Evolutionary conservation across 768 basidiomycete species (phyloP).

Genomic region (Tricholoma flavovirens): DNA sequence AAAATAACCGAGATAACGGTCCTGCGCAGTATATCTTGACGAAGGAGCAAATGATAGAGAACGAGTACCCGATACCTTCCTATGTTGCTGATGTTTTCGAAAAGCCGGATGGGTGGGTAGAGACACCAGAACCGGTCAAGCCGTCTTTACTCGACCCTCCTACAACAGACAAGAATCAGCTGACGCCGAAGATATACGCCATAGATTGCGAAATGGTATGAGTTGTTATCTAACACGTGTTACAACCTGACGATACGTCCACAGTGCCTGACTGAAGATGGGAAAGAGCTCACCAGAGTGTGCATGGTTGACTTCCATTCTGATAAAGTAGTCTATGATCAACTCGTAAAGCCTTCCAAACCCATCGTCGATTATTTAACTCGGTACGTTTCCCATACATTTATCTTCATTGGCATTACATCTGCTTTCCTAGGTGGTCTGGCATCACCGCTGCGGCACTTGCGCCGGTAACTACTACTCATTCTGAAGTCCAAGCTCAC

Average conservation of each 20-base stretch:
- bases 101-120: conserved; percentile 69
- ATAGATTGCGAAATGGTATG: conserved; percentile 97
- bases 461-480: conserved; percentile 64
- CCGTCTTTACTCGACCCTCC: conserved; percentile 22
- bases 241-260: neutral
- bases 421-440: conserved; percentile 59
- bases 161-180: conserved; percentile 20
- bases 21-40: conserved; percentile 71
- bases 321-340: conserved; percentile 75
- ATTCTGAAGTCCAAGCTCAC: conserved; percentile 70
- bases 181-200: conserved; percentile 59
- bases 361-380: conserved; percentile 92
- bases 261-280: conserved; percentile 85
- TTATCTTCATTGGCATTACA: neutral
- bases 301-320: conserved; percentile 77
- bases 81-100: conserved; percentile 73
- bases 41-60: conserved; percentile 85
- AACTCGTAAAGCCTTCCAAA: conserved; percentile 81
- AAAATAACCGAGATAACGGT: conserved; percentile 54
- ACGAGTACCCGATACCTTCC: conserved; percentile 86
- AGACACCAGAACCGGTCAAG: conserved; percentile 55
- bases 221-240: neutral
- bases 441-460: conserved; percentile 83
- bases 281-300: conserved; percentile 83
- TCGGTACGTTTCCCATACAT: conserved; percentile 39